phyloP scores from a whole-genome alignment of 164 flowering plant species.

The Stephania cephalantha region DNA sequence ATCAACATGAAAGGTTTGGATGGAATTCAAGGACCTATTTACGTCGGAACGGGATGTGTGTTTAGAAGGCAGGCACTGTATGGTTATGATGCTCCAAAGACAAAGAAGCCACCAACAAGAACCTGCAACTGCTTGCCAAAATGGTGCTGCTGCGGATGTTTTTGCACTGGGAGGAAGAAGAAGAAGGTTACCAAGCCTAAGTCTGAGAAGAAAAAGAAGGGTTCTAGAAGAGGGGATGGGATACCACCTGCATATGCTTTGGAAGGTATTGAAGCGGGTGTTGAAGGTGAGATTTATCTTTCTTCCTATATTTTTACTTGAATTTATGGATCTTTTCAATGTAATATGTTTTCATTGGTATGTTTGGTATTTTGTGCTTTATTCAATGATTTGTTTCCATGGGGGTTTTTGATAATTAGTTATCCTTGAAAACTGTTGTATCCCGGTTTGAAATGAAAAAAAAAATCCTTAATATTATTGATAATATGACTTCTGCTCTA shows the following conservation, averaged over 20 bases:
- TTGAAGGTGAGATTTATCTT: slow-evolving; percentile 31
- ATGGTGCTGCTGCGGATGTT: slow-evolving; percentile 51
- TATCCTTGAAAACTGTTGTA: no score
- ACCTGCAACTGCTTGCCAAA: slow-evolving; percentile 63
- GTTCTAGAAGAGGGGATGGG: slow-evolving; percentile 26
- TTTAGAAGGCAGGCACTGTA: slow-evolving; percentile 67
- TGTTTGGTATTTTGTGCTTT: no score
- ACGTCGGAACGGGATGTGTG: slow-evolving; percentile 75
- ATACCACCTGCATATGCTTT: slow-evolving; percentile 28
- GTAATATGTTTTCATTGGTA: no score
- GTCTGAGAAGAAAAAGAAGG: slow-evolving; percentile 37
- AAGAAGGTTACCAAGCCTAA: slow-evolving; percentile 36
- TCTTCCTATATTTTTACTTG: no score
- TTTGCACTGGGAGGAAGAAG: slow-evolving; percentile 40
- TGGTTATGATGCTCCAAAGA: slow-evolving; percentile 58
- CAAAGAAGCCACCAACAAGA: slow-evolving; percentile 42
- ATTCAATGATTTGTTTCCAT: no score
- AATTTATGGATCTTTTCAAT: no score
- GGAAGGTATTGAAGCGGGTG: slow-evolving; percentile 48
- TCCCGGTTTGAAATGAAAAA: no score
- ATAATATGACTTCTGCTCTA: background rate
- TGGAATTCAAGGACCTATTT: slow-evolving; percentile 83
- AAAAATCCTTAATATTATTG: no score
- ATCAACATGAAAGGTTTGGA: slow-evolving; percentile 79
- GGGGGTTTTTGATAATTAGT: no score